Base-by-base conservation (phyloP, 2,329 filamentous ascomycete genomes). In the Grosmannia clavigera region DNA sequence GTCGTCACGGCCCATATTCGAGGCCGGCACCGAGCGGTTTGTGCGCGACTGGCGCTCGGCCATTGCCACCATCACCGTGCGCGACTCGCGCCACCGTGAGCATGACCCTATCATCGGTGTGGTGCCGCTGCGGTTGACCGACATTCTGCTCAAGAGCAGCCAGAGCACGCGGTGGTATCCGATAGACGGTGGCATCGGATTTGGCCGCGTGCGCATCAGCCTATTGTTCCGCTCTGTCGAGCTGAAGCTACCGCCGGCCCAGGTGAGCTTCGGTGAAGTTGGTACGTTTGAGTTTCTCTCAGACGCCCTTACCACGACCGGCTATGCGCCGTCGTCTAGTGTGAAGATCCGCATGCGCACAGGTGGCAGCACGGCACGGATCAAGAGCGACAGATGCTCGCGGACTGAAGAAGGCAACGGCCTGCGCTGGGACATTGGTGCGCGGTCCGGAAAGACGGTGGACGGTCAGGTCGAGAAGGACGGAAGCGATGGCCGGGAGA, bases 61-160 rank as follows among this genome's bases (percentile, higher is more conserved):
- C 54, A 88, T 96, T 61, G 81, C 95, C 59, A 96, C 92, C 0
- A 80, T 97, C 57, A 88, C 90, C 0, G 91, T 96, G 19, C 87
- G 94, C 31, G 92, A 97, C 70, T 85, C 88, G 12, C 84, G 92
- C 40, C 89, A 96, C 71, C 82, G 92, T 59, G 86, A 99, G 73
- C 92, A 97, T 67, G 94, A 97, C 65, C 92, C 94, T 0, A 90
- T 99, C 62, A 83, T 97, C 38, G 94, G 94, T 50, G 88, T 97
- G 5, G 88, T 97, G 1, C 90, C 92, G 1, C 76, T 99, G 61
- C 94, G 91, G 70, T 73, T 97, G 0, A 88, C 89, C 0, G 90
- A 96, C 57, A 81, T 96, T n/a, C 77, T 99, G 27, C 85, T 92
- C 67, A 95, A 87, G 0, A 87, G 85, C 65, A 95, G 90, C 53